A percentile compares a stretch with the other conserved stretches of the same genome.
These are phyloP conservation scores for Backusella liffmaniae DNA, from an alignment of 192 early-diverging fungal species.

Conservation along the genomic window DNA sequence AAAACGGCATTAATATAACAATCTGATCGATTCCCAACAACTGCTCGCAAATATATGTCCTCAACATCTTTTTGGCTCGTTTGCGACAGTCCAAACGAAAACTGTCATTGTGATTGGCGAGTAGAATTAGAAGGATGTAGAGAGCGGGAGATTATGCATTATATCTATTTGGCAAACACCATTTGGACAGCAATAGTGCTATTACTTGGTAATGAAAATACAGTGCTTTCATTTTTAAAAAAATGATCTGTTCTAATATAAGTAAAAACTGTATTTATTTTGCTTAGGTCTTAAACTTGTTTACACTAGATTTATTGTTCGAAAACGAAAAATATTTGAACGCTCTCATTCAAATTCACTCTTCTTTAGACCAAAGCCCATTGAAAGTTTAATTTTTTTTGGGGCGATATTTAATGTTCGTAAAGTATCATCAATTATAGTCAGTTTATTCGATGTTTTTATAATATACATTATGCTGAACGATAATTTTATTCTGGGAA, in stretches of 20 bases:
- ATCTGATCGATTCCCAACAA: background rate
- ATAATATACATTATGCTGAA: background rate
- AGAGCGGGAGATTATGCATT: background rate
- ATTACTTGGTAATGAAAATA: slow-evolving; percentile 19
- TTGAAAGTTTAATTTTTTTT: slow-evolving; percentile 26
- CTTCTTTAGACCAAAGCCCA: slow-evolving; percentile 25
- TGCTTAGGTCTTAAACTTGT: slow-evolving; percentile 14
- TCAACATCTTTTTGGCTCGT: slow-evolving; percentile 16
- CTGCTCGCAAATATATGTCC: background rate
- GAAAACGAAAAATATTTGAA: slow-evolving; percentile 3
- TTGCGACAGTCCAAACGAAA: slow-evolving; percentile 10
- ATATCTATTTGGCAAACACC: slow-evolving; percentile 14
- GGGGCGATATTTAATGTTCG: slow-evolving; percentile 19
- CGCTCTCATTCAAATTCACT: background rate
- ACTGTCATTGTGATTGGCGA: slow-evolving; percentile 36
- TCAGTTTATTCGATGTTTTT: background rate
- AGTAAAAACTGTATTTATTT: background rate
- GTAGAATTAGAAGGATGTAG: slow-evolving; percentile 13
- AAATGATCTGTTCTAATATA: too few relatives aligned
- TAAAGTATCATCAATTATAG: slow-evolving; percentile 11
- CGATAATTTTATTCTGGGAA: background rate
- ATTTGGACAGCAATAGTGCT: background rate
- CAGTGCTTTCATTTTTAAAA: background rate
- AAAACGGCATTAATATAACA: background rate
- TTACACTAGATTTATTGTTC: slow-evolving; percentile 18